Conservation (phyloP, 306 rosid species). For the Castanopsis chinensis region DNA sequence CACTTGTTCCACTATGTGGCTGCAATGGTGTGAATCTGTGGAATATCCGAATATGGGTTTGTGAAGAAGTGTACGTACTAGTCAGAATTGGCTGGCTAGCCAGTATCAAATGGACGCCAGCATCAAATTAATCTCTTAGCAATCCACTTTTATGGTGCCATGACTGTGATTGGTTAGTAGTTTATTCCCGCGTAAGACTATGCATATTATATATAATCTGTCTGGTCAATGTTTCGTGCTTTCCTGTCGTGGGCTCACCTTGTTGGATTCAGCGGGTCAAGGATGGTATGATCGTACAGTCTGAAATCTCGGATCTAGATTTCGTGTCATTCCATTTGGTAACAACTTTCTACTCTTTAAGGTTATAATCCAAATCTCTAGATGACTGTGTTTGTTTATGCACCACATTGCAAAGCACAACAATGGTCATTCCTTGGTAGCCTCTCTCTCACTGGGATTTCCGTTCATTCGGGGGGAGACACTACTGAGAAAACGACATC, state of each 20-base stretch:
- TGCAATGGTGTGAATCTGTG: too few relatives aligned
- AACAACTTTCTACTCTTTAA: neutral
- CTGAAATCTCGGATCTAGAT: neutral
- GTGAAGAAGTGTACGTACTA: too few relatives aligned
- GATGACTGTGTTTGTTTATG: neutral
- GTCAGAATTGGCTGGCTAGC: too few relatives aligned
- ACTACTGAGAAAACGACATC: too few relatives aligned
- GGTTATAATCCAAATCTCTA: neutral
- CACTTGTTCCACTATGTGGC: too few relatives aligned
- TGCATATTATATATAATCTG: neutral
- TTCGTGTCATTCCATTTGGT: neutral
- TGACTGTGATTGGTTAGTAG: neutral
- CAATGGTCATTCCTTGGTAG: neutral
- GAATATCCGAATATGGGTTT: too few relatives aligned
- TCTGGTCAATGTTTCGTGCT: neutral
- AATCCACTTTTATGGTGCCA: too few relatives aligned
- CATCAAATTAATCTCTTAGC: too few relatives aligned
- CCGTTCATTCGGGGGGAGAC: too few relatives aligned
- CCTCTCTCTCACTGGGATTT: too few relatives aligned
- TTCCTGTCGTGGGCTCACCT: neutral
- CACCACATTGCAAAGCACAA: neutral
- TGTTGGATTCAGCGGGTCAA: neutral
- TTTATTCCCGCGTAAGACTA: neutral
- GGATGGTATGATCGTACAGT: neutral
- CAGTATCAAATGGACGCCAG: too few relatives aligned